Evolutionary conservation across 2,329 filamentous ascomycete species (phyloP).

Genomic region (Dendryphion nanum): DNA sequence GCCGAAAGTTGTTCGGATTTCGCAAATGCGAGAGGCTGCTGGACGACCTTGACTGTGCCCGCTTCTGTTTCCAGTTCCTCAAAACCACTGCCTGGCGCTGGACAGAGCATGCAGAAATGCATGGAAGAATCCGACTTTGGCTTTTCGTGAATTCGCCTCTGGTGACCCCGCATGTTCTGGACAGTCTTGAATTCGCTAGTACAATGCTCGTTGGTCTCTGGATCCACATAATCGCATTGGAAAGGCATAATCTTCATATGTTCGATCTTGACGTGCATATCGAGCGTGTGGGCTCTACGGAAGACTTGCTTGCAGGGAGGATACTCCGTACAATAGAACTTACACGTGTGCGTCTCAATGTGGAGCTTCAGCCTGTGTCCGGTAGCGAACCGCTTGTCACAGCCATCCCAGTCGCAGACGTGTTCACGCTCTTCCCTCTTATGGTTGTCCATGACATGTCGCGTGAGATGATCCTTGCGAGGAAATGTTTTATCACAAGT

Average conservation of each 20-base stretch:
- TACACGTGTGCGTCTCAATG: conserved; percentile 72
- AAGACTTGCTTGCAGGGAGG: conserved; percentile 74
- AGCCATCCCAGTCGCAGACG: conserved; percentile 68
- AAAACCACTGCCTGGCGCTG: conserved; percentile 25
- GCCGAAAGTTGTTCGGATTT: conserved; percentile 69
- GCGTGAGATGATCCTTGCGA: conserved; percentile 80
- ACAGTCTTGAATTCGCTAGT: conserved; percentile 70
- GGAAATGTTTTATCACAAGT: conserved; percentile 83
- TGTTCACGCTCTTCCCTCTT: conserved; percentile 61
- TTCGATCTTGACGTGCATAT: conserved; percentile 74
- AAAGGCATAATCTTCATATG: conserved; percentile 74
- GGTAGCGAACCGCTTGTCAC: conserved; percentile 78
- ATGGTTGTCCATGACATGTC: conserved; percentile 82
- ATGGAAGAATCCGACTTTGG: conserved; percentile 6
- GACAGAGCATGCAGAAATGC: conserved; percentile 77
- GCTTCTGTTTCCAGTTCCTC: conserved; percentile 29
- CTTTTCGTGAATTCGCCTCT: conserved; percentile 66
- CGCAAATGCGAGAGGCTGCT: conserved; percentile 54
- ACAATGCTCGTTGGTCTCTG: conserved; percentile 57
- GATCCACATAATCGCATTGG: conserved; percentile 62
- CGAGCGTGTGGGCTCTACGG: conserved; percentile 81
- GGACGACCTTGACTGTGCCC: conserved; percentile 12
- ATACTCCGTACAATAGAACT: conserved; percentile 71
- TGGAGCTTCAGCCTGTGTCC: conserved; percentile 76
- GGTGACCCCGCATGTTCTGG: conserved; percentile 69